phyloP scores from a whole-genome alignment of 495 filamentous ascomycete species.

The Haplographium delicatum region DNA sequence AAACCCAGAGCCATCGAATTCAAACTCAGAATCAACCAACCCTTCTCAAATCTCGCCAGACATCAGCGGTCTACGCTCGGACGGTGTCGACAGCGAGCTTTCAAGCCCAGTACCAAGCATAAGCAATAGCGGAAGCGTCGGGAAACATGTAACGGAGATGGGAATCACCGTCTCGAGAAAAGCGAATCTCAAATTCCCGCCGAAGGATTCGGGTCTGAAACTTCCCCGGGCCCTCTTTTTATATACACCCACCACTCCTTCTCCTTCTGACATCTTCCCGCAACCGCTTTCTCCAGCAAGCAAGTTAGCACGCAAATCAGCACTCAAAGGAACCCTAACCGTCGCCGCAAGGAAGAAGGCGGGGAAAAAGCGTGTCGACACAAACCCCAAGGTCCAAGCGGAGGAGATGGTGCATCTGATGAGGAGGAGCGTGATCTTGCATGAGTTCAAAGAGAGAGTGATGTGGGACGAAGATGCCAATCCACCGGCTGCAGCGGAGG shows the following conservation, averaged over 20 bases:
- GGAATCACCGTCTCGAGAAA: conserved; percentile 1
- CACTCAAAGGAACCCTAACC: neutral
- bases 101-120: neutral
- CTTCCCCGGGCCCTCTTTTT: conserved; percentile 18
- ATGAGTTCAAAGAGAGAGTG: conserved; percentile 19
- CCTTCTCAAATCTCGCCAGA: neutral
- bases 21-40: neutral
- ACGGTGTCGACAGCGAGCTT: neutral
- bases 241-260: neutral
- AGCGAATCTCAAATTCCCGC: conserved; percentile 22
- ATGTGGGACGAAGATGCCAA: conserved; percentile 19
- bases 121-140: neutral
- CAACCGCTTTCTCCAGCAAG: too few species aligned
- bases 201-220: conserved; percentile 17
- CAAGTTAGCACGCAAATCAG: neutral
- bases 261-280: neutral
- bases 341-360: neutral
- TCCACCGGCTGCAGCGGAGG: conserved; percentile 7
- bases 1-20: too few species aligned
- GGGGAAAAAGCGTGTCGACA: neutral
- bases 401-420: conserved; percentile 20
- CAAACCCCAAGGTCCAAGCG: conserved; percentile 7
- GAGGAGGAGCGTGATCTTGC: conserved; percentile 17
- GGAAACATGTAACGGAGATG: neutral
- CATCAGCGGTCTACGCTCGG: too few species aligned